phyloP scores from a whole-genome alignment of 2,329 filamentous ascomycete genomes.

The Aureobasidium vineae region DNA sequence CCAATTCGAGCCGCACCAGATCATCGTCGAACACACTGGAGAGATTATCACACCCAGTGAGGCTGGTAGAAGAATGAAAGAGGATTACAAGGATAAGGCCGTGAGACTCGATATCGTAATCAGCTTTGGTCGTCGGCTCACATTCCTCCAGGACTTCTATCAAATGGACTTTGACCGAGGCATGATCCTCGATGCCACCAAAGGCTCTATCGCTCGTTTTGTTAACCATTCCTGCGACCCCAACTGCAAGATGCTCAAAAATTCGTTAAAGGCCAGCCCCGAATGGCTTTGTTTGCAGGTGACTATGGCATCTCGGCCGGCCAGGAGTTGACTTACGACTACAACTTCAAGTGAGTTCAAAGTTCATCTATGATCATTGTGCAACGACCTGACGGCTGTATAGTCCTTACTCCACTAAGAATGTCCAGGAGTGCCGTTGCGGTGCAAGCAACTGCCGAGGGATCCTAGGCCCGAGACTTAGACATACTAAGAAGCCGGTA shows the following conservation, averaged over 20 bases:
- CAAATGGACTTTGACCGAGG: slow-evolving; percentile 98
- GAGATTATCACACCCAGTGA: slow-evolving; percentile 96
- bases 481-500: slow-evolving; percentile 38
- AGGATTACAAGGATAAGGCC: slow-evolving; percentile 89
- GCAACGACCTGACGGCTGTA: not conserved
- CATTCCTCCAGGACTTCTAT: slow-evolving; percentile 74
- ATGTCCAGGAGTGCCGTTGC: slow-evolving; percentile 58
- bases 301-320: slow-evolving; percentile 88
- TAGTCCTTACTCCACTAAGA: slow-evolving; percentile 59
- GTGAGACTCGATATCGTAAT: slow-evolving; percentile 51
- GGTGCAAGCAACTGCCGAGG: slow-evolving; percentile 59
- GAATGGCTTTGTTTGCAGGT: slow-evolving; percentile 97
- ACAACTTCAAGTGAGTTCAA: slow-evolving; percentile 64
- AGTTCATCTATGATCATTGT: slow-evolving; percentile 32
- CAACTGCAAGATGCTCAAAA: slow-evolving; percentile 96
- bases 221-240: slow-evolving; percentile 97
- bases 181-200: slow-evolving; percentile 97
- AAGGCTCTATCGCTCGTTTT: slow-evolving; percentile 92
- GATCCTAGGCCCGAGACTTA: slow-evolving; percentile 56
- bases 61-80: slow-evolving; percentile 64
- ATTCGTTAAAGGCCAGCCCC: slow-evolving; percentile 87
- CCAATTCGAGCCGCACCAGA: slow-evolving; percentile 81
- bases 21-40: slow-evolving; percentile 97
- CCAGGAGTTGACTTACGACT: slow-evolving; percentile 94
- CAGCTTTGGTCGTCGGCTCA: slow-evolving; percentile 9